Evolutionary conservation across 2,329 filamentous ascomycete genomes (phyloP).

Genomic region (Penicillium decumbens): DNA sequence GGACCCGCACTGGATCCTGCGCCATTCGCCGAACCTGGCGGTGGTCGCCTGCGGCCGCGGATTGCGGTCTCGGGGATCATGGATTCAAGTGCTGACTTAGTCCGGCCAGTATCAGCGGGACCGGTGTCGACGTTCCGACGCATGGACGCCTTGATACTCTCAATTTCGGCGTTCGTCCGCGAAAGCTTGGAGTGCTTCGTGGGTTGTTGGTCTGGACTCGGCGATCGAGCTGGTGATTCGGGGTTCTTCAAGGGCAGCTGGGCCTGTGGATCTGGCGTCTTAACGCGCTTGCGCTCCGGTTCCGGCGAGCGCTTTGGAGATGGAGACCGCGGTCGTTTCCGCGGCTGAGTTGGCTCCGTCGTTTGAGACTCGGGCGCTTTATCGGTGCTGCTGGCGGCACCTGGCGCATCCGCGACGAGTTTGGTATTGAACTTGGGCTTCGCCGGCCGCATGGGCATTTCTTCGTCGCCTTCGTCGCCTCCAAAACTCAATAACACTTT

Average conservation of each 20-base stretch:
- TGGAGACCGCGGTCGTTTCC: conserved; percentile 35
- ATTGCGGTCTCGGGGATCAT: conserved; percentile 48
- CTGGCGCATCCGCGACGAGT: conserved; percentile 37
- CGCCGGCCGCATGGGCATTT: conserved; percentile 34
- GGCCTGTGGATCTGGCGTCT: conserved; percentile 39
- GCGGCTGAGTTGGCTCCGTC: conserved; percentile 13
- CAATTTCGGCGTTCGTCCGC: conserved; percentile 45
- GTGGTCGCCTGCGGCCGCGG: conserved; percentile 44
- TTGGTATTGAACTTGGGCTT: conserved; percentile 49
- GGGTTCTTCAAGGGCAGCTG: conserved; percentile 45
- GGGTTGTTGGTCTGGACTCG: conserved; percentile 27
- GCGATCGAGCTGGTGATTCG: conserved; percentile 39
- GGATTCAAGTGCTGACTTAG: conserved; percentile 46
- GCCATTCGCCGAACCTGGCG: conserved; percentile 30
- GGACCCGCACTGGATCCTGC: conserved; percentile 54
- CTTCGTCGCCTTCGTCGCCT: conserved; percentile 40
- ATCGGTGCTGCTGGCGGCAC: conserved; percentile 10
- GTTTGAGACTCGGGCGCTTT: conserved; percentile 10
- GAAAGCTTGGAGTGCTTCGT: conserved; percentile 36
- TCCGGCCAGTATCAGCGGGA: conserved; percentile 32
- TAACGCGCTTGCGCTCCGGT: conserved; percentile 30
- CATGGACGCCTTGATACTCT: conserved; percentile 46
- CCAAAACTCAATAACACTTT: conserved; percentile 48
- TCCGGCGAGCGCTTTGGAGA: conserved; percentile 27
- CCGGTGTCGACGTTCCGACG: conserved; percentile 38